phyloP scores from a whole-genome alignment of 2,329 filamentous ascomycete genomes.

The Calycina herbarum region DNA sequence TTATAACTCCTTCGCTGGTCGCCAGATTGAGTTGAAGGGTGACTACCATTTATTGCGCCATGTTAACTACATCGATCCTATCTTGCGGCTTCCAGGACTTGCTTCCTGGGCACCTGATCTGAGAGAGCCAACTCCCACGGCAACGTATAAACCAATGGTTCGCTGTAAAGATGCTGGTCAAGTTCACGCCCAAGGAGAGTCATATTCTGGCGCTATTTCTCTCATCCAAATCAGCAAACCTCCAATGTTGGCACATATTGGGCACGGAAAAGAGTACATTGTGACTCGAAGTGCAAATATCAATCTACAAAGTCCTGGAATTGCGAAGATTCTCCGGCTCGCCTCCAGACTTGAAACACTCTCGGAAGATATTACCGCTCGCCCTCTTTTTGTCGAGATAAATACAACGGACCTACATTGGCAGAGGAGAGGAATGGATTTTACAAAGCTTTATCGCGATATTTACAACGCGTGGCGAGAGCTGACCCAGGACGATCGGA shows the following conservation, averaged over 20 bases:
- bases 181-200: background rate
- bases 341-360: background rate
- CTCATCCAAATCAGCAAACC: background rate
- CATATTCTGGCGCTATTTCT: background rate
- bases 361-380: background rate
- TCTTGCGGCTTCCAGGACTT: background rate
- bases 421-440: background rate
- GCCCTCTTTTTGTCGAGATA: background rate
- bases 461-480: background rate
- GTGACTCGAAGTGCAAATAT: background rate
- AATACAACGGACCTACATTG: background rate
- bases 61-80: background rate
- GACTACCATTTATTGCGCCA: background rate
- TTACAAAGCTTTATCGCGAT: background rate
- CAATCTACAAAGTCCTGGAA: background rate
- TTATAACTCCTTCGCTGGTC: conserved; percentile 1
- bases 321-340: background rate
- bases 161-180: background rate
- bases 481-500: background rate
- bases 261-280: background rate
- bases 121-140: background rate
- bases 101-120: background rate
- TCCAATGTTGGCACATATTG: background rate
- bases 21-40: background rate
- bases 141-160: background rate